Evolutionary conservation across 164 flowering plant genomes (phyloP).

Genomic region (Stephania yunnanensis): DNA sequence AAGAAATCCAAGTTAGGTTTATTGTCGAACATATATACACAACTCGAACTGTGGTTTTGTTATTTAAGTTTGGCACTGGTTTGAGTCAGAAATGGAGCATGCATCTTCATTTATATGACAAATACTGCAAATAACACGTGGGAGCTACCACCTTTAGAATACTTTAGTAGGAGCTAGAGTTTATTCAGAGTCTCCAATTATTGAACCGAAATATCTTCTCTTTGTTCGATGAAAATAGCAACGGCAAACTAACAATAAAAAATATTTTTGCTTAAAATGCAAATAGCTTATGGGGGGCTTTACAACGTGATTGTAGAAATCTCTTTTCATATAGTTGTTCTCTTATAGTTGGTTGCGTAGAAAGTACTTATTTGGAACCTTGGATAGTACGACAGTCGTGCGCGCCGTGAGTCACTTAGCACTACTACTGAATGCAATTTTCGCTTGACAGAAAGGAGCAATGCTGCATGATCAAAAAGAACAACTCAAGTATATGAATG

Average conservation of each 20-base stretch:
- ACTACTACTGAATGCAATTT: not conserved
- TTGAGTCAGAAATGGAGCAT: not conserved
- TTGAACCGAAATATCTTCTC: not conserved
- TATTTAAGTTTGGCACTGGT: not conserved
- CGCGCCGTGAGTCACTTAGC: not conserved
- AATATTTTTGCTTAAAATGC: no score
- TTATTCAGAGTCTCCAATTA: not conserved
- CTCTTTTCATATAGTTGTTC: not conserved
- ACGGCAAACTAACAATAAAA: no score
- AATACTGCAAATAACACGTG: not conserved
- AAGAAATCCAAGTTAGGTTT: no score
- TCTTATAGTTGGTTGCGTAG: not conserved
- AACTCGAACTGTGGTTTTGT: not conserved
- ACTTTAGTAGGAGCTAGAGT: not conserved
- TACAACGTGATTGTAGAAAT: no score
- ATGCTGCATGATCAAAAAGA: constrained; percentile 45
- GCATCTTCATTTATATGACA: not conserved
- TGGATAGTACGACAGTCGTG: no score
- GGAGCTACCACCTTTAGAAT: no score
- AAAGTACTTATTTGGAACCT: not conserved
- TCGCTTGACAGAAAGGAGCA: constrained; percentile 50
- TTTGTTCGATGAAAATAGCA: no score
- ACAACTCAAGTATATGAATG: constrained; percentile 42
- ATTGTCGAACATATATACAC: not conserved
- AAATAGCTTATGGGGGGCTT: no score